Evolutionary conservation across 495 filamentous ascomycete species (phyloP).

Genomic region (Tuber calosporum): DNA sequence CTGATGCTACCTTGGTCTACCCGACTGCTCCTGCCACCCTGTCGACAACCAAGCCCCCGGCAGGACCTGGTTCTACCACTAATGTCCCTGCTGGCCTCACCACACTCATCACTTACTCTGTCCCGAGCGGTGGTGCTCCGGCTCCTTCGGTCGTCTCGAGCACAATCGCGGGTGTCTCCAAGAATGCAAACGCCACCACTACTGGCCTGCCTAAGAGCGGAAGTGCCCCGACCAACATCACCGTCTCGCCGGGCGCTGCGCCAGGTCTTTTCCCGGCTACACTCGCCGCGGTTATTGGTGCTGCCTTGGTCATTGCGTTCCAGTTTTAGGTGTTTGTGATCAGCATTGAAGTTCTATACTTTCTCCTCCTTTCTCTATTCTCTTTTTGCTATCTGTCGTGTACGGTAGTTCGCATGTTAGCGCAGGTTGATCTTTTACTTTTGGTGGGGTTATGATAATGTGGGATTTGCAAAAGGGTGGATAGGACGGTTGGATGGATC

Average conservation of each 20-base stretch:
- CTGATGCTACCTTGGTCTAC: slow-evolving; percentile 33
- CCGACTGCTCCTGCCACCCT: slow-evolving; percentile 12
- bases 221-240: slow-evolving; percentile 11
- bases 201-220: neutral
- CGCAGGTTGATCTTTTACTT: neutral
- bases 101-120: slow-evolving; percentile 24
- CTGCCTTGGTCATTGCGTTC: slow-evolving; percentile 13
- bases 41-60: slow-evolving; percentile 3
- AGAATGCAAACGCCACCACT: neutral
- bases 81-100: slow-evolving; percentile 13
- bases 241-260: slow-evolving; percentile 19
- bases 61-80: neutral
- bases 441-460: slow-evolving; percentile 12
- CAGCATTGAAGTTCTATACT: neutral
- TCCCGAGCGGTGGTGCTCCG: neutral
- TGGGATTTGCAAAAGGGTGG: neutral
- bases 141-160: neutral
- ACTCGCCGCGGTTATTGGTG: slow-evolving; percentile 17
- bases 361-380: slow-evolving; percentile 3
- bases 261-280: slow-evolving; percentile 25
- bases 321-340: slow-evolving; percentile 19
- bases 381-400: slow-evolving; percentile 12
- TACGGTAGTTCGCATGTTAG: neutral
- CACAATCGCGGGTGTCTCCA: neutral
- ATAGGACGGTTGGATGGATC: neutral